These are phyloP conservation scores for Fomitopsis pinicola DNA, from an alignment of 1,284 basidiomycete species.

Conservation along the genomic window DNA sequence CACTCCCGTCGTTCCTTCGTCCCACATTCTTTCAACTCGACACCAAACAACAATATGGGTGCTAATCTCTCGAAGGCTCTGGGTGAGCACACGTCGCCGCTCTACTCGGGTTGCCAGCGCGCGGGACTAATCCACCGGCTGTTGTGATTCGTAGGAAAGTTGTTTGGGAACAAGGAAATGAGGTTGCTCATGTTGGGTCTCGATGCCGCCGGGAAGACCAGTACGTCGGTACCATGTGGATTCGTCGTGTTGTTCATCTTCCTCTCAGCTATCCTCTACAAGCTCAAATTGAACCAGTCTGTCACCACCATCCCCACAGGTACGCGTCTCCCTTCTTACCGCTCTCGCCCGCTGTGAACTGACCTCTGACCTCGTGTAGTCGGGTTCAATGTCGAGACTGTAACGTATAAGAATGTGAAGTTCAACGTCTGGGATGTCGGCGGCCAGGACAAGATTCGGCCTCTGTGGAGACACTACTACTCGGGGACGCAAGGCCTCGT, in stretches of 20 bases:
- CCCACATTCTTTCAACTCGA: conserved; percentile 29
- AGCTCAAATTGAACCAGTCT: conserved; percentile 98
- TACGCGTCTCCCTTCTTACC: conserved; percentile 32
- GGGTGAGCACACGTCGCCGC: conserved; percentile 36
- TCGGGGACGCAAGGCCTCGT: conserved; percentile 99
- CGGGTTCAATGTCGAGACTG: conserved; percentile 99
- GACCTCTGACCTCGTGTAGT: conserved; percentile 39
- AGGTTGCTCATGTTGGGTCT: conserved; percentile 88
- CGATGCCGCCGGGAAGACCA: conserved; percentile 96
- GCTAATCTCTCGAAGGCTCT: conserved; percentile 75
- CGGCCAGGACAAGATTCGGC: conserved; percentile 98
- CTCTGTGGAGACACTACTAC: conserved; percentile 97
- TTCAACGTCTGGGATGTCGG: conserved; percentile 99
- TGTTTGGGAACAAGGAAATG: conserved; percentile 99
- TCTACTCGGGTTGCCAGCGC: neutral
- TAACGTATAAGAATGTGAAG: conserved; percentile 99
- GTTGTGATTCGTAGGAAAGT: conserved; percentile 56
- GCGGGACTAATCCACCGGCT: conserved; percentile 8
- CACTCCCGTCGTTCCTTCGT: conserved; percentile 43
- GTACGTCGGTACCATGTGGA: conserved; percentile 39
- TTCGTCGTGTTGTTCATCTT: neutral
- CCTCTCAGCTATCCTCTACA: conserved; percentile 90
- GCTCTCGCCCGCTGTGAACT: neutral
- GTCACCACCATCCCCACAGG: conserved; percentile 99
- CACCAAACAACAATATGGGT: conserved; percentile 49